These are phyloP conservation scores for Aspergillus brunneoviolaceus DNA, from an alignment of 2,329 filamentous ascomycete species.

Conservation along the genomic window DNA sequence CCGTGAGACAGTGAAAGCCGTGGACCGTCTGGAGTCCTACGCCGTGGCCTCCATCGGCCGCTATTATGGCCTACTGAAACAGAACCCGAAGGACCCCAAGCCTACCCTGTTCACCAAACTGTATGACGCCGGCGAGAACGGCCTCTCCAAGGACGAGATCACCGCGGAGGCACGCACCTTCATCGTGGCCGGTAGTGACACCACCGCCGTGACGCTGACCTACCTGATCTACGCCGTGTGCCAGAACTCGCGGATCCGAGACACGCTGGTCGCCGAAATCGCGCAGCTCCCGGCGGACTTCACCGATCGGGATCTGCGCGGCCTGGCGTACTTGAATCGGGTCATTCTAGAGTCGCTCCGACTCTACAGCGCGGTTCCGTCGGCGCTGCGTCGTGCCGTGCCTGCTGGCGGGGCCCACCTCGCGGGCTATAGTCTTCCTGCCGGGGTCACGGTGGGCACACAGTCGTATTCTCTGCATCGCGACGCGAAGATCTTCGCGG, in stretches of 20 bases:
- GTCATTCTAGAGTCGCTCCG: slow-evolving; percentile 60
- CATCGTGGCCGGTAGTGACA: slow-evolving; percentile 55
- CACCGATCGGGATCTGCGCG: slow-evolving; percentile 46
- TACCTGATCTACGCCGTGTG: slow-evolving; percentile 38
- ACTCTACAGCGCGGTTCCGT: slow-evolving; percentile 57
- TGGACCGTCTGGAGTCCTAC: slow-evolving; percentile 24
- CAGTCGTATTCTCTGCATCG: slow-evolving; percentile 58
- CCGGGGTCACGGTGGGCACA: slow-evolving; percentile 53
- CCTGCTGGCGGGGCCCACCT: slow-evolving; percentile 47
- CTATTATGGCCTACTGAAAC: slow-evolving; percentile 22
- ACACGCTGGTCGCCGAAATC: slow-evolving; percentile 21
- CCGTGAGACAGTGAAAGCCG: slow-evolving; percentile 17
- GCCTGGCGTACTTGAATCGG: slow-evolving; percentile 56
- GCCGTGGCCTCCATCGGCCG: slow-evolving; percentile 25
- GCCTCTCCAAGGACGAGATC: slow-evolving; percentile 37
- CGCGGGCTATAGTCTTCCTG: slow-evolving; percentile 48
- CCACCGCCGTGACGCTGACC: slow-evolving; percentile 52
- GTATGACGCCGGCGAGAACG: slow-evolving; percentile 23
- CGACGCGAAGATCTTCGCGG: slow-evolving; percentile 50
- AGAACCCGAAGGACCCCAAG: slow-evolving; percentile 18
- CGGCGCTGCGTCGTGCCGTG: slow-evolving; percentile 54
- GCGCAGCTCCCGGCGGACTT: slow-evolving; percentile 14
- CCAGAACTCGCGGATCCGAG: slow-evolving; percentile 13
- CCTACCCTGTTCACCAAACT: slow-evolving; percentile 31
- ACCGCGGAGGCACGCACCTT: slow-evolving; percentile 43